Conservation (phyloP, 2,329 filamentous ascomycete species). For the Colletotrichum aenigma region DNA sequence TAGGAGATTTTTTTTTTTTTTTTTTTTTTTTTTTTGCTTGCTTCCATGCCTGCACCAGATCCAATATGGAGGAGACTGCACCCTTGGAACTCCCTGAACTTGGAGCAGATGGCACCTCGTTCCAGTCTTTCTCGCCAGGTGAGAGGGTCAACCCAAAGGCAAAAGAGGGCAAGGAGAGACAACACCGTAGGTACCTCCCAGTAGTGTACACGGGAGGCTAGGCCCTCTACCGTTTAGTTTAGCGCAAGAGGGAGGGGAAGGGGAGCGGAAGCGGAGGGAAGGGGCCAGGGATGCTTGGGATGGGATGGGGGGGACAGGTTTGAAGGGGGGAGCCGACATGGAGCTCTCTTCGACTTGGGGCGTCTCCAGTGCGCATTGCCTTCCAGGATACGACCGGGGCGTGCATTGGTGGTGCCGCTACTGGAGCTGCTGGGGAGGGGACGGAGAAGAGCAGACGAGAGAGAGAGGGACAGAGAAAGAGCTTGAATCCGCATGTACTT, state of each 20-base stretch:
- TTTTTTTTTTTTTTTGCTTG: background rate
- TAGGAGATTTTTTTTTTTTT: conserved; percentile 7
- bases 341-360: background rate
- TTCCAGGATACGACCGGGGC: background rate
- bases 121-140: background rate
- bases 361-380: background rate
- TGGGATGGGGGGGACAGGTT: background rate
- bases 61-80: background rate
- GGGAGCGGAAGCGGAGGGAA: background rate
- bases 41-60: background rate
- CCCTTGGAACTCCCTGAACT: background rate
- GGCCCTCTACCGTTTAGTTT: background rate
- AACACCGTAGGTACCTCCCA: background rate
- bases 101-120: background rate
- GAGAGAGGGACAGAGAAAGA: background rate
- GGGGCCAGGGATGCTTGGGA: background rate
- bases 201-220: background rate
- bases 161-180: background rate
- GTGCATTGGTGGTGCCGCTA: background rate
- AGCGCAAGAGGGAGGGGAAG: background rate
- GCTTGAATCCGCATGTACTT: background rate
- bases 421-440: background rate
- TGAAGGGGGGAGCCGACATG: background rate
- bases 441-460: background rate
- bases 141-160: background rate